Conservation (phyloP, 1,284 basidiomycete species). For the Tilletia horrida region DNA sequence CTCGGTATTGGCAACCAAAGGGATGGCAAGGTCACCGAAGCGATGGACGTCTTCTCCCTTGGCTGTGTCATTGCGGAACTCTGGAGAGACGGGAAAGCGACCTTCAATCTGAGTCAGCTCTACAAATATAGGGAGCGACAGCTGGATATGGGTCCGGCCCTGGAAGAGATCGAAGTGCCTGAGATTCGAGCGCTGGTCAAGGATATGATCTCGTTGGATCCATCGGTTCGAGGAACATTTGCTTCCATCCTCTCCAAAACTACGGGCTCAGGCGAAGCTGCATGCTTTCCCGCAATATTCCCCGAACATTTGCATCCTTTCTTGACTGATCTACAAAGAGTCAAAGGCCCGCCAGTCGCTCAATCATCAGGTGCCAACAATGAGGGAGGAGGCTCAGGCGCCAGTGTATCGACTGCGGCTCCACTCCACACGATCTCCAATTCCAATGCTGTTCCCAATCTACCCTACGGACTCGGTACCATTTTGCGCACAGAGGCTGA, state of each 20-base stretch:
- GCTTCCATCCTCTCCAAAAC: conserved; percentile 75
- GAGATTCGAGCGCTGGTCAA: conserved; percentile 72
- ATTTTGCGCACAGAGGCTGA: conserved; percentile 40
- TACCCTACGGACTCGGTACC: conserved; percentile 29
- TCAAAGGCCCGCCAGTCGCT: conserved; percentile 37
- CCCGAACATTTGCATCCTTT: conserved; percentile 92
- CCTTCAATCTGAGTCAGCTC: conserved; percentile 90
- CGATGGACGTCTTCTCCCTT: conserved; percentile 95
- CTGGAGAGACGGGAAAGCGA: conserved; percentile 87
- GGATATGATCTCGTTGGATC: conserved; percentile 83
- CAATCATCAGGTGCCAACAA: not conserved
- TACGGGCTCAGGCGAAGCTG: conserved; percentile 61
- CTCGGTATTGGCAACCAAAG: conserved; percentile 56
- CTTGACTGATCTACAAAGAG: conserved; percentile 72
- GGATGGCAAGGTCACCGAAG: conserved; percentile 81
- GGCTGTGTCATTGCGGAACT: conserved; percentile 96
- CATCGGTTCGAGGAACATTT: conserved; percentile 73
- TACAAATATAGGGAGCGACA: conserved; percentile 91
- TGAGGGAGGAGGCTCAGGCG: not conserved
- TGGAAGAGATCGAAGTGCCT: conserved; percentile 74
- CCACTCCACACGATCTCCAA: not conserved
- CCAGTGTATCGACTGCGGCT: conserved; percentile 8
- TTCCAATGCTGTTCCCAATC: conserved; percentile 3
- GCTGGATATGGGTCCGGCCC: conserved; percentile 70
- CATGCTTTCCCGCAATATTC: conserved; percentile 77